phyloP scores from a whole-genome alignment of 768 basidiomycete genomes.

The Mycena amicta region DNA sequence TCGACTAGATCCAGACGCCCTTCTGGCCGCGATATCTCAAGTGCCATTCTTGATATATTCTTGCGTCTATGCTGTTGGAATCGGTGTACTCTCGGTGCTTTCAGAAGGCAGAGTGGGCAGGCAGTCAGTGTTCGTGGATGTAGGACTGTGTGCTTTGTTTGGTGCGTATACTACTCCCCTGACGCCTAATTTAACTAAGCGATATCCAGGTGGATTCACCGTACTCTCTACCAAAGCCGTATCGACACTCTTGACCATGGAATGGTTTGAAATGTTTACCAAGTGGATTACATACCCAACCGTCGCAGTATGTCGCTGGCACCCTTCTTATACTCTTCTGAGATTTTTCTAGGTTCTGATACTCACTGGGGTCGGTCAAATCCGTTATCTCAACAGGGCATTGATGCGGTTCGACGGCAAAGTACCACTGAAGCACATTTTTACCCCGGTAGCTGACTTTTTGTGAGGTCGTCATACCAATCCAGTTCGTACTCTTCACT shows the following conservation, averaged over 20 bases:
- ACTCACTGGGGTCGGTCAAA: conserved; percentile 79
- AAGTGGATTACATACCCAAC: conserved; percentile 85
- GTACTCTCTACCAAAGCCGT: conserved; percentile 93
- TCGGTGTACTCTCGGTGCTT: conserved; percentile 61
- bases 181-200: conserved; percentile 2
- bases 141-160: conserved; percentile 85
- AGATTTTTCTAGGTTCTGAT: conserved; percentile 58
- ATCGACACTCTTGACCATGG: conserved; percentile 79
- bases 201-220: conserved; percentile 80
- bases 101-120: conserved; percentile 67
- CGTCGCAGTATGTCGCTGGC: conserved; percentile 52
- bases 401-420: conserved; percentile 94
- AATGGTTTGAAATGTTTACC: conserved; percentile 76
- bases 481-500: conserved; percentile 94
- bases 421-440: conserved; percentile 38
- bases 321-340: not conserved
- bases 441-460: conserved; percentile 3
- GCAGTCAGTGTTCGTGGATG: conserved; percentile 78
- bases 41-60: conserved; percentile 78
- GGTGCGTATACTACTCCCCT: conserved; percentile 43
- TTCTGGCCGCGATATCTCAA: conserved; percentile 71
- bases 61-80: conserved; percentile 58
- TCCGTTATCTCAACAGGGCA: conserved; percentile 82
- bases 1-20: conserved; percentile 64
- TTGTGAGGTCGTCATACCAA: conserved; percentile 82